A percentile compares a stretch with the other conserved stretches of the same genome.
phyloP scores from a whole-genome alignment of 805 yeast genomes.

The Candida ulmi region DNA sequence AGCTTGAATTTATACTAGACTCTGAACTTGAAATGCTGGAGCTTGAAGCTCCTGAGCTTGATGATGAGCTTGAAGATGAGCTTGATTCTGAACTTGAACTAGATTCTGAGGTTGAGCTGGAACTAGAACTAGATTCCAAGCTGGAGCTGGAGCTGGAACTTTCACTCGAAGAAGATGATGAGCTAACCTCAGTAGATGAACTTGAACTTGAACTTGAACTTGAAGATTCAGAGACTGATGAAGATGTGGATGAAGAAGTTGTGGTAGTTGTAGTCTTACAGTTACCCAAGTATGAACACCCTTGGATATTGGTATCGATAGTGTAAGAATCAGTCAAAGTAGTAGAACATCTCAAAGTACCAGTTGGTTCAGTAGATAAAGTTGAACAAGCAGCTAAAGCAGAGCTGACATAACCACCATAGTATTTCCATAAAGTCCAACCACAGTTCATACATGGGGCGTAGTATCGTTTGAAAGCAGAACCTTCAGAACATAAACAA shows the following conservation, averaged over 20 bases:
- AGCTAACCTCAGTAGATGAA: no score
- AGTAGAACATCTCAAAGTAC: conserved; percentile 8
- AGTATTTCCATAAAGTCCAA: conserved; percentile 29
- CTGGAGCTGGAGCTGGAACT: conserved; percentile 5
- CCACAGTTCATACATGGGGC: conserved; percentile 28
- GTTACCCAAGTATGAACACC: conserved; percentile 6
- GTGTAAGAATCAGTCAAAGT: conserved; percentile 6
- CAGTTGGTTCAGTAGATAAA: conserved; percentile 15
- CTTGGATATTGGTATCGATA: conserved; percentile 5
- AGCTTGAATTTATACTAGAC: conserved; percentile 2
- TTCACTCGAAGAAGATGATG: no score
- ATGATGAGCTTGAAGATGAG: conserved; percentile 9
- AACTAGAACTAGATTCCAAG: conserved; percentile 7
- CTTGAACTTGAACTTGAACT: conserved; percentile 6
- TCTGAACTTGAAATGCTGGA: conserved; percentile 10
- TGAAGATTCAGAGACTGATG: conserved; percentile 9
- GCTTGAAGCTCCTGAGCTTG: conserved; percentile 8
- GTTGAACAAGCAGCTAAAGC: conserved; percentile 24
- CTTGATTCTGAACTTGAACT: conserved; percentile 7
- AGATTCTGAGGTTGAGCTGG: conserved; percentile 8
- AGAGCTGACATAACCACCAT: conserved; percentile 22
- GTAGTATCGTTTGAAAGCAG: conserved; percentile 20
- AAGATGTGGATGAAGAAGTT: not conserved
- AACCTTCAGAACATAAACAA: conserved; percentile 24
- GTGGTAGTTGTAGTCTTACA: conserved; percentile 1